Percentiles rank a stretch among this genome's conserved stretches.
These are phyloP conservation scores for Diospyros lotus DNA, from an alignment of 148 eudicot species.

Conservation along the genomic window DNA sequence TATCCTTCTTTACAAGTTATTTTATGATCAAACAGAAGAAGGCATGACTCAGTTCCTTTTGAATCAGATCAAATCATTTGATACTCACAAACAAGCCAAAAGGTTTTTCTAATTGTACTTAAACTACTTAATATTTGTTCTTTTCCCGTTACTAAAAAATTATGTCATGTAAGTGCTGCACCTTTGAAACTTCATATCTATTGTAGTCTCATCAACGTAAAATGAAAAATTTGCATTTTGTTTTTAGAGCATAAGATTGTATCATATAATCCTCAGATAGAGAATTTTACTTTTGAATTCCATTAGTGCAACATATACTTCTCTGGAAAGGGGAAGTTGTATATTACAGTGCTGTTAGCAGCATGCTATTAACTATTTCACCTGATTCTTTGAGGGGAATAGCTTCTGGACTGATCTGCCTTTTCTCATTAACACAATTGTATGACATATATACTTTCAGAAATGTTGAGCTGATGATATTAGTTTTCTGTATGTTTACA, in stretches of 20 bases:
- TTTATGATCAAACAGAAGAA: constrained; percentile 98
- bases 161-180: neutral
- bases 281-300: neutral
- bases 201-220: neutral
- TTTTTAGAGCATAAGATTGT: neutral
- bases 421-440: neutral
- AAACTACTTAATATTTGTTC: neutral
- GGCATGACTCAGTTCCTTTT: constrained; percentile 89
- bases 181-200: neutral
- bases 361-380: neutral
- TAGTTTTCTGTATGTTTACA: neutral
- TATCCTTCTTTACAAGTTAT: constrained; percentile 83
- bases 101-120: constrained; percentile 39
- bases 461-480: neutral
- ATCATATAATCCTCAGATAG: neutral
- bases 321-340: neutral
- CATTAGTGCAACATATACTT: too few relatives aligned
- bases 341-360: neutral
- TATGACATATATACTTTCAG: neutral
- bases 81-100: constrained; percentile 85
- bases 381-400: neutral
- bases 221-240: neutral
- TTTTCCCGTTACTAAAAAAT: neutral
- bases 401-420: neutral
- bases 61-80: constrained; percentile 75